phyloP scores from a whole-genome alignment of 1,284 basidiomycete species.

The Kalmanozyma brasiliensis region DNA sequence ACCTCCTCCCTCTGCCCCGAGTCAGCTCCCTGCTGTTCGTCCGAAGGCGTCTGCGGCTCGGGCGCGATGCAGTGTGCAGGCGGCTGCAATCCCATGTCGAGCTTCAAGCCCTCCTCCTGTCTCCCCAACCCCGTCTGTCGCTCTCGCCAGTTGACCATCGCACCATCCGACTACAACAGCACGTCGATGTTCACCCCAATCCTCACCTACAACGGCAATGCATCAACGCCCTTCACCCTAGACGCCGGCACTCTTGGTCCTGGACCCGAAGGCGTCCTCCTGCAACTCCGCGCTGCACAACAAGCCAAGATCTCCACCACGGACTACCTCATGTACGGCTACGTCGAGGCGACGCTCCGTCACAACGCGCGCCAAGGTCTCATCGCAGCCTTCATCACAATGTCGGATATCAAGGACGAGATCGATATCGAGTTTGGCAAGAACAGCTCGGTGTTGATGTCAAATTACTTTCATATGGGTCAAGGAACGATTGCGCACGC shows the following conservation, averaged over 20 bases:
- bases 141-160: conserved; percentile 41
- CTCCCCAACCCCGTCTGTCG: conserved; percentile 59
- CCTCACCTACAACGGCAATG: conserved; percentile 59
- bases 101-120: conserved; percentile 53
- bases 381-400: conserved; percentile 58
- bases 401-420: conserved; percentile 57
- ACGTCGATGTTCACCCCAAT: conserved; percentile 51
- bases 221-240: conserved; percentile 54
- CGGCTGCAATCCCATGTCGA: conserved; percentile 61
- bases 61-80: conserved; percentile 59
- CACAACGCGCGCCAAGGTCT: conserved; percentile 56
- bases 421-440: conserved; percentile 59
- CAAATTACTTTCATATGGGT: conserved; percentile 55
- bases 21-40: conserved; percentile 56
- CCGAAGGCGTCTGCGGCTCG: conserved; percentile 52
- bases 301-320: conserved; percentile 61
- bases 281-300: conserved; percentile 49
- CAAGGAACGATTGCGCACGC: conserved; percentile 15
- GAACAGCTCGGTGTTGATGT: conserved; percentile 26
- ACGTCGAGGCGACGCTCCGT: conserved; percentile 49
- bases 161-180: conserved; percentile 52
- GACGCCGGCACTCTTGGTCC: conserved; percentile 56
- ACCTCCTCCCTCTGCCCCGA: conserved; percentile 40
- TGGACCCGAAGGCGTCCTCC: conserved; percentile 59
- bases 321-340: conserved; percentile 62